Percentiles rank a stretch among this genome's conserved stretches.
phyloP scores from a whole-genome alignment of 495 filamentous ascomycete genomes.

The Alectoria sarmentosa region DNA sequence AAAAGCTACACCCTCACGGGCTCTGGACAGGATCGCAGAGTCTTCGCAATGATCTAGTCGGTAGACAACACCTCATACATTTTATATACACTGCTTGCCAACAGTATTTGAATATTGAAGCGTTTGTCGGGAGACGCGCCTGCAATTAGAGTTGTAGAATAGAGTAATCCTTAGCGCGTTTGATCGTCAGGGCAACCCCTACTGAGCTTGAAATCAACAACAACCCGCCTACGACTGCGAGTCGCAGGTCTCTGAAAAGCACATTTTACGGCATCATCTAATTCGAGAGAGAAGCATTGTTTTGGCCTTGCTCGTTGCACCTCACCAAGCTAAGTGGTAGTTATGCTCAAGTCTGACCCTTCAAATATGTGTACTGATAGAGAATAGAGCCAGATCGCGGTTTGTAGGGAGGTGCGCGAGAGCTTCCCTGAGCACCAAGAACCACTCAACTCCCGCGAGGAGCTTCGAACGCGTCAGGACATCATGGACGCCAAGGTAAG shows the following conservation, averaged over 20 bases:
- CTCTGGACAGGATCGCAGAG: background rate
- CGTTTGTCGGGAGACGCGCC: background rate
- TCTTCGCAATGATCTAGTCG: no score
- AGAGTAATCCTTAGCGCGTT: background rate
- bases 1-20: background rate
- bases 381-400: constrained; percentile 1
- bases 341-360: background rate
- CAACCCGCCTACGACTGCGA: background rate
- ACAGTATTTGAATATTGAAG: background rate
- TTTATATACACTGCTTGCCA: background rate
- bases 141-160: background rate
- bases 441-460: constrained; percentile 9
- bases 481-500: constrained; percentile 39
- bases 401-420: constrained; percentile 7
- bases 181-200: background rate
- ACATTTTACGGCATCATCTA: constrained; percentile 1
- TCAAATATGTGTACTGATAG: background rate
- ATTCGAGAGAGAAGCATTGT: background rate
- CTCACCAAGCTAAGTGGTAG: background rate
- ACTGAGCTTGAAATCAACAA: background rate
- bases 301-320: background rate
- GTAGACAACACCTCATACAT: background rate
- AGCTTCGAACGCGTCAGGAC: constrained; percentile 15
- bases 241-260: background rate
- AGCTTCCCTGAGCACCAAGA: constrained; percentile 6